Base-by-base conservation (phyloP, 139 green algal species). In the Closterium sp. region DNA sequence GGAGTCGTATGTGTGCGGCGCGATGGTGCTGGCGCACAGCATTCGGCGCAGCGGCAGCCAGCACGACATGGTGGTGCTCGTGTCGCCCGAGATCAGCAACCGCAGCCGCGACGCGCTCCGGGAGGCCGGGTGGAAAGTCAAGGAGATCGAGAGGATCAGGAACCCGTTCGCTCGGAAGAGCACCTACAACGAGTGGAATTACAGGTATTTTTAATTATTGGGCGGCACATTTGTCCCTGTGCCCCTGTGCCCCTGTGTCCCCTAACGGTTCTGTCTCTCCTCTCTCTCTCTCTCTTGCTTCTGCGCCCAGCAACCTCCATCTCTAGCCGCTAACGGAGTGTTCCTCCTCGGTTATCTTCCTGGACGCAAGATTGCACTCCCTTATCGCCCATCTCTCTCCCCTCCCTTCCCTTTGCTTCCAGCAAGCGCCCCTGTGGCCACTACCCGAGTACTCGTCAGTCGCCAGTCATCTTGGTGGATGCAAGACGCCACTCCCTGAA, bases 151-250 rank as follows among this genome's bases (percentile, higher is more conserved):
- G 21, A 1, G 85, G 9, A 89, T 89, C 34, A n/a, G 85, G 19
- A 89, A 89, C 85, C 85, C 85, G 30, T 33, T 55, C 23, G 85
- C 85, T 12, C 32, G 64, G 32, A 9, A 89, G 19, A 36, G 28
- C 33, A 36, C 85, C 3, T 89, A 89, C 9, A 89, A 89, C 34
- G 85, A 89, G 85, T 89, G 85, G 85, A 89, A 89, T 23, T 89
- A 89, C 85, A 89, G 85, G 84, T 87, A 83, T 19, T 28, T 12
- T 19, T 28, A 12, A 83, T 28, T 83, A 28, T 12, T 83, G n/a
- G n/a, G n/a, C n/a, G n/a, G n/a, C n/a, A n/a, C n/a, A n/a, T n/a
- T n/a, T n/a, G n/a, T n/a, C n/a, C n/a, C n/a, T n/a, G n/a, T n/a
- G n/a, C n/a, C n/a, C n/a, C n/a, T n/a, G n/a, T n/a, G n/a, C n/a